Percentiles rank a stretch among this genome's conserved stretches.
Conservation (phyloP, 2,329 filamentous ascomycete species). For the Ophiostoma tasmaniense region DNA sequence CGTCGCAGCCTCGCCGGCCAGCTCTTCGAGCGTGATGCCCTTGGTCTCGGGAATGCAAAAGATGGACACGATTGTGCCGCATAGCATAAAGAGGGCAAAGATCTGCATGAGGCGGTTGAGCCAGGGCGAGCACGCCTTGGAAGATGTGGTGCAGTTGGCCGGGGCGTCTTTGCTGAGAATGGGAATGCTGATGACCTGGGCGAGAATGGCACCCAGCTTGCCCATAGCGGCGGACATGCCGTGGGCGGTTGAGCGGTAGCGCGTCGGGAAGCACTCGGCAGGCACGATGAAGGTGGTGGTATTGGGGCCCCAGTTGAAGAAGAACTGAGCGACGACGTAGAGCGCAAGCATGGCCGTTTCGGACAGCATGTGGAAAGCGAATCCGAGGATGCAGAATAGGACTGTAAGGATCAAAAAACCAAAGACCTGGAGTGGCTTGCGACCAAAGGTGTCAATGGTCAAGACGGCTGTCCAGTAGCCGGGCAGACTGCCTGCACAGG, state of each 20-base stretch:
- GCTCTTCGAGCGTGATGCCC: conserved; percentile 61
- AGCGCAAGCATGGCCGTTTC: conserved; percentile 46
- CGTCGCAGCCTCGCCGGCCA: conserved; percentile 58
- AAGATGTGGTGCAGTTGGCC: conserved; percentile 36
- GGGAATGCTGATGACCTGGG: conserved; percentile 57
- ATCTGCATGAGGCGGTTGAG: conserved; percentile 68
- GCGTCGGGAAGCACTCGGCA: conserved; percentile 56
- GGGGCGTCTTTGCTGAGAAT: conserved; percentile 49
- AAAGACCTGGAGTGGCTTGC: conserved; percentile 64
- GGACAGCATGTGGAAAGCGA: conserved; percentile 43
- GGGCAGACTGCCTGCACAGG: conserved; percentile 68
- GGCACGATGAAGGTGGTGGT: conserved; percentile 58
- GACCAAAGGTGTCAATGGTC: conserved; percentile 65
- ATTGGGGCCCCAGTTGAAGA: conserved; percentile 60
- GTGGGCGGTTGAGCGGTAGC: conserved; percentile 54
- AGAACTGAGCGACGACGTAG: conserved; percentile 57
- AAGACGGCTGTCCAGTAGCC: conserved; percentile 73
- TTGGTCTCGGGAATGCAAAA: conserved; percentile 68
- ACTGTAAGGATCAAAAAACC: conserved; percentile 55
- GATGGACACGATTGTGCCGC: conserved; percentile 58
- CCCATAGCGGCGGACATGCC: conserved; percentile 58
- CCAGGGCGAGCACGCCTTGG: conserved; percentile 44
- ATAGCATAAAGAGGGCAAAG: conserved; percentile 73
- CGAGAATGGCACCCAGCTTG: conserved; percentile 60
- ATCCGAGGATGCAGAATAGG: conserved; percentile 55